Base-by-base conservation (phyloP, 2,329 filamentous ascomycete species). In the Pseudophaeomoniella oleicola region DNA sequence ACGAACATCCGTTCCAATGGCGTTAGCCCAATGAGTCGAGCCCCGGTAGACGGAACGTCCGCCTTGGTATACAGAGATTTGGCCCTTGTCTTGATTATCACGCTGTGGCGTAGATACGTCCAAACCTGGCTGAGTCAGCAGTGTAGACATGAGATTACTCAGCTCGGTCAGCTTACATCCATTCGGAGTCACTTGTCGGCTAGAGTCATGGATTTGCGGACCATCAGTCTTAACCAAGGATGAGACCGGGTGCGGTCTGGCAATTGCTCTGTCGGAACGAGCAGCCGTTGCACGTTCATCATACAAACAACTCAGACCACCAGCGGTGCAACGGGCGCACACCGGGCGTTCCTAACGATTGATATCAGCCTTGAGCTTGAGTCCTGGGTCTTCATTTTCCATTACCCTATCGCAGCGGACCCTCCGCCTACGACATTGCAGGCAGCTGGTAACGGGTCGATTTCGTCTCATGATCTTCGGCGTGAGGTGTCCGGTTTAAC, bases 391-490 rank as follows among this genome's bases (percentile, higher is more conserved):
- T 2, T 14, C 12, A 9, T 33, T 22, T 34, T 5, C 19, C 15
- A 27, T 15, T 39, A 41, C 39, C 27, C 36, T 31, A 14, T 44
- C 42, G 19, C 42, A 44, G n/a, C 37, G 39, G 9, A 44, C 30
- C 13, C 42, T 17, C 12, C 42, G 22, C 32, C 37, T 39, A n/a
- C 42, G 41, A 30, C 42, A 44, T 2, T 34, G 36, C 3, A 44
- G 34, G 29, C 42, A 44, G 30, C 35, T 39, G 22, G 34, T 44
- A 5, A 44, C 42, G 16, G 42, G 42, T 15, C 42, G 37, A 32
- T 33, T 31, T 16, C 42, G 34, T 33, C 40, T 43, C 42, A 41
- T 41, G n/a, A n/a, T n/a, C n/a, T n/a, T n/a, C n/a, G n/a, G n/a
- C n/a, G n/a, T n/a, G n/a, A n/a, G n/a, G n/a, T n/a, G n/a, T n/a